Base-by-base conservation (phyloP, 306 rosid genomes). In the Cucumis cinereus region DNA sequence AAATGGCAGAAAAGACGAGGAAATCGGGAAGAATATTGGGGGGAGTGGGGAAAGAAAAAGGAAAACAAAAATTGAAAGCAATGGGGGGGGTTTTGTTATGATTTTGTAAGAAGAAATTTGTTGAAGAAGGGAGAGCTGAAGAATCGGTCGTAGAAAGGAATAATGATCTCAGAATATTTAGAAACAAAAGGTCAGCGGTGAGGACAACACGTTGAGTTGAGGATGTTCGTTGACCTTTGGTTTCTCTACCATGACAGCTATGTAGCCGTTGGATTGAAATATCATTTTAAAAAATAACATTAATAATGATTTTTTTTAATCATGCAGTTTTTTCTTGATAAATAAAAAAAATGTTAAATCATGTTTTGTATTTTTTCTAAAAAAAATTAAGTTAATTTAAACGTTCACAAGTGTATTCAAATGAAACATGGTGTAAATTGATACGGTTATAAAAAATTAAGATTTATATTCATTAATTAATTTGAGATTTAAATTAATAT, bases 141-240 rank as follows among this genome's bases (percentile, higher is more conserved):
- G 76, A 71, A 8, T 71, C 76, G 76, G 36, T 45, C 57, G n/a
- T 0, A 4, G 16, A 15, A 15, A 17, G 22, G 50, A 71, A 43
- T 16, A 8, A 26, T 16, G 43, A 26, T 71, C 76, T 71, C 76
- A 41, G 28, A 71, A 71, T 26, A 71, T 26, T 71, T 71, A 49
- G 59, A 49, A 71, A 49, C 76, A 47, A 28, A 49, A 26, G 55
- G 74, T 69, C 22, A 45, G 74, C 36, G 35, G 59, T 26, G 75
- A 47, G 75, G 58, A 70, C 75, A 70, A 3, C 75, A 70, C 75
- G 75, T 70, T 47, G 13, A 6, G 75, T 70, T 47, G 13, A 12
- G 75, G 58, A 47, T 70, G 75, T 49, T 47, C 41, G 58, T 70
- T 70, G 58, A 70, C 75, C 40, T 47, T 24, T 26, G 23, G 7